Conservation (phyloP, 331 rosid species). For the Rhamnella rubrinervis region DNA sequence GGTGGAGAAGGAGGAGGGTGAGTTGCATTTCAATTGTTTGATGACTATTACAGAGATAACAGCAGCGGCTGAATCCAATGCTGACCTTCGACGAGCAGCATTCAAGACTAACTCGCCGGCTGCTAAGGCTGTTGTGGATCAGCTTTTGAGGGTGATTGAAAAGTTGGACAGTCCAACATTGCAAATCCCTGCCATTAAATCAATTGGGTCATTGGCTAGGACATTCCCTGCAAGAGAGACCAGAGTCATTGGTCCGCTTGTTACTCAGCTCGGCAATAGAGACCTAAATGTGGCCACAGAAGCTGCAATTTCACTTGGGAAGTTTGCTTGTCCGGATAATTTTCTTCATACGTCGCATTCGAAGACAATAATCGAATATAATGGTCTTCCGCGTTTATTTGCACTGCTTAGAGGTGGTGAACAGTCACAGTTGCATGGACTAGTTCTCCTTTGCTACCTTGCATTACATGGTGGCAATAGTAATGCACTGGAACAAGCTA, state of each 20-base stretch:
- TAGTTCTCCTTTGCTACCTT: slow-evolving; percentile 79
- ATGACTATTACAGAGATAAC: slow-evolving; percentile 86
- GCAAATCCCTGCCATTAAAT: slow-evolving; percentile 63
- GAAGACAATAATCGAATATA: slow-evolving; percentile 63
- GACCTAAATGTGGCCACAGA: slow-evolving; percentile 55
- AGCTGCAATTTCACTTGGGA: slow-evolving; percentile 66
- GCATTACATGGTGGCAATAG: slow-evolving; percentile 77
- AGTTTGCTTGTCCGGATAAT: slow-evolving; percentile 74
- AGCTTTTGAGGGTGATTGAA: slow-evolving; percentile 66
- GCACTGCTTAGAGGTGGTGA: slow-evolving; percentile 60
- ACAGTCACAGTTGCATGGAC: slow-evolving; percentile 42
- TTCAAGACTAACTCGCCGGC: slow-evolving; percentile 80
- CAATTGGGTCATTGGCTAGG: slow-evolving; percentile 85
- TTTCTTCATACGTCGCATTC: slow-evolving; percentile 66
- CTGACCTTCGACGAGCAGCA: slow-evolving; percentile 79
- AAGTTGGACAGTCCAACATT: slow-evolving; percentile 45
- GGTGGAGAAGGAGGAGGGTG: slow-evolving; percentile 72
- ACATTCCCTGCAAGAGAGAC: slow-evolving; percentile 83
- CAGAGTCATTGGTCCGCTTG: slow-evolving; percentile 60
- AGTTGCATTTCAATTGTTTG: slow-evolving; percentile 71
- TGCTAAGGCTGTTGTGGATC: slow-evolving; percentile 82
- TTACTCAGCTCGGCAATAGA: slow-evolving; percentile 48
- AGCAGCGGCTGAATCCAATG: slow-evolving; percentile 67
- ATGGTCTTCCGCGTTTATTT: slow-evolving; percentile 60
- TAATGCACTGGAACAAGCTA: slow-evolving; percentile 61